Evolutionary conservation across 208 protist species (phyloP).

Genomic region (Crithidia bombi): DNA sequence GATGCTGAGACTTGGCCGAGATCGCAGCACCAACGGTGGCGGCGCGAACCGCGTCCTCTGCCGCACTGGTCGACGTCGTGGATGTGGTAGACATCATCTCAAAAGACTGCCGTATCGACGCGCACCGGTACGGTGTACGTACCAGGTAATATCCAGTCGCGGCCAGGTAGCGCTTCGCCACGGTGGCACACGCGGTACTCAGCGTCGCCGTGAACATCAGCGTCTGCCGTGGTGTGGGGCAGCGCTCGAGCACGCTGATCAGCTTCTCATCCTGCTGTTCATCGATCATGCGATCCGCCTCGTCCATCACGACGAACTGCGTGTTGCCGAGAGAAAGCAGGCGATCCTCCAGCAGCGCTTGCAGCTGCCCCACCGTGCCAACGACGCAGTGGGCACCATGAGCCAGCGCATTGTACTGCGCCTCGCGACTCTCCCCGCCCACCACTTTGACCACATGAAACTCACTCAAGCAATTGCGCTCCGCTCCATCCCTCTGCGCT

Average conservation of each 20-base stretch:
- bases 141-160: constrained; percentile 67
- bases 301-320: constrained; percentile 94
- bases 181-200: constrained; percentile 46
- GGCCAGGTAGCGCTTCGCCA: constrained; percentile 73
- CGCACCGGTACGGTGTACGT: constrained; percentile 65
- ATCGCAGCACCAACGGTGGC: not conserved
- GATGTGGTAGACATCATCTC: constrained; percentile 50
- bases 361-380: constrained; percentile 83
- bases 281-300: constrained; percentile 97
- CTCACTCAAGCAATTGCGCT: constrained; percentile 55
- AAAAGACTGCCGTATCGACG: constrained; percentile 74
- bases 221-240: constrained; percentile 85
- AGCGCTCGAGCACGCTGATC: constrained; percentile 86
- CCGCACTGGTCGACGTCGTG: constrained; percentile 3
- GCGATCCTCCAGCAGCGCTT: constrained; percentile 63
- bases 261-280: constrained; percentile 93
- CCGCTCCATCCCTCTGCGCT: not conserved
- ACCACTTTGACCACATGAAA: constrained; percentile 78
- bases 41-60: not conserved
- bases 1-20: not conserved
- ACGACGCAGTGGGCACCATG: constrained; percentile 79
- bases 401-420: constrained; percentile 57
- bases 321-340: constrained; percentile 75
- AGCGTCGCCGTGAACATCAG: constrained; percentile 98
- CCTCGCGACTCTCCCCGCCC: constrained; percentile 65